A percentile compares a stretch with the other conserved stretches of the same genome.
phyloP scores from a whole-genome alignment of 2,329 filamentous ascomycete species.

The Balansia obtecta region DNA sequence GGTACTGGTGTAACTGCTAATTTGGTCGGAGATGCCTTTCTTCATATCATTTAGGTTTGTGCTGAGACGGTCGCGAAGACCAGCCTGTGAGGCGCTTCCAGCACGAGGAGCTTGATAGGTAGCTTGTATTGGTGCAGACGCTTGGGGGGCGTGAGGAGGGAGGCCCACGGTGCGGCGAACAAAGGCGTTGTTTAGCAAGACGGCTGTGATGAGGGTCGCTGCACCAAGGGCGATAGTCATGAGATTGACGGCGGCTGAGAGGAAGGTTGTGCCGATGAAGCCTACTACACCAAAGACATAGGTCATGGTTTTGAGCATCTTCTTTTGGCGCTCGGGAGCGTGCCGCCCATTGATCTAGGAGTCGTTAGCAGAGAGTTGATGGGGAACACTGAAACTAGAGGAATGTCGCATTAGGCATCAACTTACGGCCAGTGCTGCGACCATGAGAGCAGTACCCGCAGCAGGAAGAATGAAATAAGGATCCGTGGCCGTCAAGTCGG shows the following conservation, averaged over 20 bases:
- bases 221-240: constrained; percentile 31
- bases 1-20: constrained; percentile 23
- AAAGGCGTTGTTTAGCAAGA: constrained; percentile 24
- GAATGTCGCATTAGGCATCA: not conserved
- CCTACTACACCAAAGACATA: constrained; percentile 31
- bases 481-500: constrained; percentile 63
- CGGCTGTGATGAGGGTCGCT: constrained; percentile 22
- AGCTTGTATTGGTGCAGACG: constrained; percentile 7
- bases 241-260: constrained; percentile 36
- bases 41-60: constrained; percentile 23
- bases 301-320: constrained; percentile 29
- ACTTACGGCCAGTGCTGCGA: constrained; percentile 40
- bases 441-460: constrained; percentile 42
- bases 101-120: constrained; percentile 25
- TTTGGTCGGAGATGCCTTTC: constrained; percentile 22
- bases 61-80: constrained; percentile 20
- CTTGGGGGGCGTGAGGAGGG: constrained; percentile 19
- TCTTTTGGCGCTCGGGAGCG: constrained; percentile 18
- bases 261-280: constrained; percentile 32
- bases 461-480: constrained; percentile 66
- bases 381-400: not conserved
- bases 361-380: not conserved
- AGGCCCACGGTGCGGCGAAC: constrained; percentile 28
- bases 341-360: constrained; percentile 24
- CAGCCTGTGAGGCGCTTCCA: constrained; percentile 8